A percentile compares a stretch with the other conserved stretches of the same genome.
Evolutionary conservation across 768 basidiomycete species (phyloP).

Genomic region (Coprinopsis cinerea): DNA sequence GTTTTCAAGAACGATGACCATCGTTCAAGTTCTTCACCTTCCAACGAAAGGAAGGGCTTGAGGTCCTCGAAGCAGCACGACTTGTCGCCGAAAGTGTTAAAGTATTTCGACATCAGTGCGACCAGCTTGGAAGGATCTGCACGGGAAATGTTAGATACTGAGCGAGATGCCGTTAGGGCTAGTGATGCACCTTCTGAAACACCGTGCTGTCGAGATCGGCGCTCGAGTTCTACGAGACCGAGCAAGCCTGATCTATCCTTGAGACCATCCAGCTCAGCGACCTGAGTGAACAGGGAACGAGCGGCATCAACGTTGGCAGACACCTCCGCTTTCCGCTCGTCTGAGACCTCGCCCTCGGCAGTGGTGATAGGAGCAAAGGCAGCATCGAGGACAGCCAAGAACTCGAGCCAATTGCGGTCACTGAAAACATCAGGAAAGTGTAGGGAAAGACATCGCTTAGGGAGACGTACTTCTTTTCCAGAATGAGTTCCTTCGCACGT

Average conservation of each 20-base stretch:
- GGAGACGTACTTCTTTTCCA: conserved; percentile 57
- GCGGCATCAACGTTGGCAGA: conserved; percentile 35
- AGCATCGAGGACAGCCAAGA: conserved; percentile 66
- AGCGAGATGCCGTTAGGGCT: neutral
- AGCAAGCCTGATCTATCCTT: conserved; percentile 72
- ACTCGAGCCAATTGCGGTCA: conserved; percentile 85
- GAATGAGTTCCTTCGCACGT: conserved; percentile 52
- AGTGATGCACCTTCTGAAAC: conserved; percentile 39
- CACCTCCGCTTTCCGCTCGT: conserved; percentile 32
- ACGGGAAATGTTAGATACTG: neutral
- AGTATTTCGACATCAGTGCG: conserved; percentile 58
- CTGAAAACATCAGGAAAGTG: too few relatives aligned
- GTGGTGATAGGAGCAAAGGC: conserved; percentile 37
- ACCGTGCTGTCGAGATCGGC: conserved; percentile 43
- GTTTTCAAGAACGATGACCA: conserved; percentile 53
- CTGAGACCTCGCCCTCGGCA: conserved; percentile 17
- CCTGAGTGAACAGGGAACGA: conserved; percentile 43
- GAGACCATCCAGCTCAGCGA: conserved; percentile 61
- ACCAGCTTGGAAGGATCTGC: conserved; percentile 43
- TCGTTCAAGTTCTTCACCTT: conserved; percentile 37
- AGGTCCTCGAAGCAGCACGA: conserved; percentile 86
- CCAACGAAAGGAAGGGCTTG: conserved; percentile 53
- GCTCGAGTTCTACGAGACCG: conserved; percentile 72
- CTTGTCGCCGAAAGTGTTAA: conserved; percentile 70
- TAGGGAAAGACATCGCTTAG: too few relatives aligned